Percentiles rank a stretch among this genome's conserved stretches.
These are phyloP conservation scores for Debaryomycetaceae sp. DNA, from an alignment of 1,139 yeast genomes.

Conservation along the genomic window DNA sequence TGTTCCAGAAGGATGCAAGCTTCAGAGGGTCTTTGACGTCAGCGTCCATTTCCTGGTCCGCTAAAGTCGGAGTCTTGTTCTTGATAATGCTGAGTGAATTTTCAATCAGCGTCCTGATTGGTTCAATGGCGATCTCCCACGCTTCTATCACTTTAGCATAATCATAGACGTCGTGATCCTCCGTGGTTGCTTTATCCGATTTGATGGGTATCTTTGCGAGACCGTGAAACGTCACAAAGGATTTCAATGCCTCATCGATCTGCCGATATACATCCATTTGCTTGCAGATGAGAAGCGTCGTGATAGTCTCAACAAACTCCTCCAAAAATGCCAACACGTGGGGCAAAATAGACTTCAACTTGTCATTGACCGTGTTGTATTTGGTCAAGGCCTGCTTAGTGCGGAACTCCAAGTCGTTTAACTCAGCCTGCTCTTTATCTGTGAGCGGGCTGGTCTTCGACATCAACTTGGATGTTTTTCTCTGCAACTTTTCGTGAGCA, in stretches of 20 bases:
- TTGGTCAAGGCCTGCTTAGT: constrained; percentile 26
- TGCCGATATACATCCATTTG: constrained; percentile 27
- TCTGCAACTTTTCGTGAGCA: constrained; percentile 35
- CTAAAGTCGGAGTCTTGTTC: constrained; percentile 27
- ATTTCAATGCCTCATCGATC: constrained; percentile 23
- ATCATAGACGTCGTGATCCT: constrained; percentile 8
- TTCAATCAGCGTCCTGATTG: constrained; percentile 33
- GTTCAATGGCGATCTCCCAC: constrained; percentile 34
- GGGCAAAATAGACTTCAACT: constrained; percentile 41
- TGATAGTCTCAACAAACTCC: constrained; percentile 45
- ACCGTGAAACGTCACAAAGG: constrained; percentile 40
- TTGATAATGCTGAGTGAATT: constrained; percentile 28
- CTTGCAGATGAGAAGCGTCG: constrained; percentile 31
- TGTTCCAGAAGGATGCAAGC: constrained; percentile 25
- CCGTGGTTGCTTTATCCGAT: no score
- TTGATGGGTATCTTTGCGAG: no score
- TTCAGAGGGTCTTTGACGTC: constrained; percentile 21
- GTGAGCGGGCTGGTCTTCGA: constrained; percentile 32
- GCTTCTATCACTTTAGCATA: constrained; percentile 20
- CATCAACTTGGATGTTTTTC: constrained; percentile 38
- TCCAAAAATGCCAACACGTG: constrained; percentile 43
- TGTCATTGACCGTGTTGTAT: constrained; percentile 35
- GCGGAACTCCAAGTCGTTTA: constrained; percentile 26
- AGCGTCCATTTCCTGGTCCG: constrained; percentile 28
- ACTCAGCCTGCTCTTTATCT: constrained; percentile 35